A percentile compares a stretch with the other conserved stretches of the same genome.
These are phyloP conservation scores for Schizosaccharomyces octosporus DNA, from an alignment of 805 yeast species.

Conservation along the genomic window DNA sequence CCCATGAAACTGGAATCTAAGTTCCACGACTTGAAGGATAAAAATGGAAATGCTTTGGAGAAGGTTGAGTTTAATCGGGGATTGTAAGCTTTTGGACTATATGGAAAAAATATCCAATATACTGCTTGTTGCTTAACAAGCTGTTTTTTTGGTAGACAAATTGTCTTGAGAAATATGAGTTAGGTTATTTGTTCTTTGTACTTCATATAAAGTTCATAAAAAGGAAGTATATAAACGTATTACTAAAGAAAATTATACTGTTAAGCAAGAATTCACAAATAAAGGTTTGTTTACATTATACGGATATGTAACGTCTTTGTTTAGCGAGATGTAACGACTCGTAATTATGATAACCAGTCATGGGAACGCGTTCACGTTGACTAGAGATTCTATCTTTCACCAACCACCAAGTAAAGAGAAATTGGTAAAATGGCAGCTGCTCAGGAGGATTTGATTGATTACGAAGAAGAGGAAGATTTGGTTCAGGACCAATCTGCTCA, in stretches of 20 bases:
- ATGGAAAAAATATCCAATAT: too few species aligned
- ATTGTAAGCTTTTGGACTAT: slow-evolving; percentile 21
- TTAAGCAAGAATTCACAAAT: too few species aligned
- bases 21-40: slow-evolving; percentile 35
- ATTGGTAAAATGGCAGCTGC: not conserved
- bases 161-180: not conserved
- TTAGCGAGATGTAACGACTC: too few species aligned
- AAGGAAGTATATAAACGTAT: too few species aligned
- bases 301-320: too few species aligned
- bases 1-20: slow-evolving; percentile 38
- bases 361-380: not conserved
- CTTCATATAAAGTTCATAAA: too few species aligned
- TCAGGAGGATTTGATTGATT: slow-evolving; percentile 82
- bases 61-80: slow-evolving; percentile 81
- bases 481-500: slow-evolving; percentile 25
- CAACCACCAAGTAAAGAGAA: not conserved
- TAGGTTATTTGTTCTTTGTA: too few species aligned
- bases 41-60: slow-evolving; percentile 30
- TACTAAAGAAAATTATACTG: too few species aligned
- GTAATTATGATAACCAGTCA: too few species aligned
- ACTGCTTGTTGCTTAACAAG: not conserved
- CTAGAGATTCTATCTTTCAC: not conserved
- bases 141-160: not conserved
- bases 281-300: too few species aligned
- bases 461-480: slow-evolving; percentile 94